Evolutionary conservation across 176 grass and related monocot species (phyloP), one percentile per base, ranked within the genome.

Genomic region (Oryza brachyantha): DNA sequence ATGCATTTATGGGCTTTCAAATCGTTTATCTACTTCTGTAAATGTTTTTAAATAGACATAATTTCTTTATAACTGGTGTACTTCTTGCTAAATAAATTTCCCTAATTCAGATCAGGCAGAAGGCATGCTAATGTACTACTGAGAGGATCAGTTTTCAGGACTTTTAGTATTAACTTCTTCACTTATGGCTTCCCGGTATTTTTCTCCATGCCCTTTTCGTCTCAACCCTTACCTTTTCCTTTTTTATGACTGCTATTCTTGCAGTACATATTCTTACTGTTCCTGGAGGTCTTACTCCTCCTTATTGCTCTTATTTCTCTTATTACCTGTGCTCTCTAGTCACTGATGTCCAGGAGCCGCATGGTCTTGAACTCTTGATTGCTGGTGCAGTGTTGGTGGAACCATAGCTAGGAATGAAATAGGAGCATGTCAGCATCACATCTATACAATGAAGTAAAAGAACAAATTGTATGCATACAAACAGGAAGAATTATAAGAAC

Each of bases 131-230:
- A 97, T 73, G 80, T 97, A 66, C 79, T 97, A 54, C 66, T 97
- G 36, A 73, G 83, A 75, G 89, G 87, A 82, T 88, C 84, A 61
- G 75, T 90, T 88, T 94, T 94, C 72, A 80, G 87, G 67, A 92
- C 85, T 74, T 94, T 97, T 78, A 85, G 91, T 66, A 94, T 97
- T 66, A 97, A 97, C 72, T 97, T 97, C 85, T 97, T 97, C 80
- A 97, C 87, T 83, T 94, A 97, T 63, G 94, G 94, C 28, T 97
- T 97, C 76, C 94, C 94, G 85, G 94, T 97, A 97, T 60, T 73
- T 52, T 66, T 81, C 34, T 72, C 75, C 26, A 67, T 83, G 7
- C 22, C 45, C 62, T 84, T 39, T 72, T 59, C 17, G 42, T 34
- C 6, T 84, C 29, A 11, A 17, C 58, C 4, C 27, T 76, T 64